These are phyloP conservation scores for Rubroshorea leprosula DNA, from an alignment of 345 rosid genomes.

Conservation along the genomic window DNA sequence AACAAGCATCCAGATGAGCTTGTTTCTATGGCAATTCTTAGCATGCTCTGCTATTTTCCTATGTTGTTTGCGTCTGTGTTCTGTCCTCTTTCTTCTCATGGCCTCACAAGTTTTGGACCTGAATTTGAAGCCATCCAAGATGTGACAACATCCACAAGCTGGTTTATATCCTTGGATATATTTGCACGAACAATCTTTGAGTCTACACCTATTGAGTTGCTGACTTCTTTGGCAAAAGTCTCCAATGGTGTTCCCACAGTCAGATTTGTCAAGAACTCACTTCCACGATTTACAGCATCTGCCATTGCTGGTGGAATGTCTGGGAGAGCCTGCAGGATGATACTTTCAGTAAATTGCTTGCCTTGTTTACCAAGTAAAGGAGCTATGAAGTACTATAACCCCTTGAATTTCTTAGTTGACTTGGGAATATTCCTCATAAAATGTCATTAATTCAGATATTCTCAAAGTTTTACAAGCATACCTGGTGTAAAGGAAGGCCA, in stretches of 20 bases:
- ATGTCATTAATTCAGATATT: slow-evolving; percentile 4
- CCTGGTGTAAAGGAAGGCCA: slow-evolving; percentile 94
- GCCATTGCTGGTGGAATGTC: slow-evolving; percentile 99
- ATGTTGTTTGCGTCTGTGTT: background rate
- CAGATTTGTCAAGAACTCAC: slow-evolving; percentile 71
- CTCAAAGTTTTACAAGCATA: slow-evolving; percentile 22
- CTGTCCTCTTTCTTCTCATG: slow-evolving; percentile 14
- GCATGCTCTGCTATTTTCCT: background rate
- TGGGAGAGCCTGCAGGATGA: slow-evolving; percentile 59
- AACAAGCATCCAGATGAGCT: background rate
- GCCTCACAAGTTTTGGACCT: slow-evolving; percentile 53
- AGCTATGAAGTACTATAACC: background rate
- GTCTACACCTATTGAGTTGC: slow-evolving; percentile 64
- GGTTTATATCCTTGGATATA: slow-evolving; percentile 55
- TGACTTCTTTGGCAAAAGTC: slow-evolving; percentile 84
- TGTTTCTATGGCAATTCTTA: background rate
- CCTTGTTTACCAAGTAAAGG: slow-evolving; percentile 3
- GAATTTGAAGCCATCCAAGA: slow-evolving; percentile 81
- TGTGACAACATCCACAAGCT: slow-evolving; percentile 64
- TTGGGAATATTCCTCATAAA: background rate
- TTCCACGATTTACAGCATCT: slow-evolving; percentile 84
- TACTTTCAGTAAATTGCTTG: background rate
- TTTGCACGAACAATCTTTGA: slow-evolving; percentile 59
- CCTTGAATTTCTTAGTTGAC: background rate
- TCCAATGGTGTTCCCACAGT: slow-evolving; percentile 94